Percentiles rank a stretch among this genome's conserved stretches.
Evolutionary conservation across 805 yeast genomes (phyloP).

Genomic region (Wickerhamomyces hampshirensis): DNA sequence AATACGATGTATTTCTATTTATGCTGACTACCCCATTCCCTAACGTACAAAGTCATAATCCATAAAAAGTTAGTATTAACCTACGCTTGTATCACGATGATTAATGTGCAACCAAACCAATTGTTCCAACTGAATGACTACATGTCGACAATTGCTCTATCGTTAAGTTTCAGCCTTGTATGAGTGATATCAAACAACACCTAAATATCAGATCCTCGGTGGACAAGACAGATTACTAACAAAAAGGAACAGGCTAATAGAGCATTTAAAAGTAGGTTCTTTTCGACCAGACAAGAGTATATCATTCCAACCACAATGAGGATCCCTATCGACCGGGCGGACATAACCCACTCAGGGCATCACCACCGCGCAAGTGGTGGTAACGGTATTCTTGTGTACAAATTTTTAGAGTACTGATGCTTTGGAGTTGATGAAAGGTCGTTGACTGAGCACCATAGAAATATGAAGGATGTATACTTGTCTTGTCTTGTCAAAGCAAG

Average conservation of each 20-base stretch:
- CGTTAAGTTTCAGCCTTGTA: constrained; percentile 65
- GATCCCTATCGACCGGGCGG: constrained; percentile 41
- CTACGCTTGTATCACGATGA: no score
- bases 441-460: constrained; percentile 7
- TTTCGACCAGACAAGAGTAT: no score
- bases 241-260: no score
- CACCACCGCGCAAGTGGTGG: constrained; percentile 28
- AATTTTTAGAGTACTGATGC: constrained; percentile 34
- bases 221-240: no score
- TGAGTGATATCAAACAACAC: constrained; percentile 28
- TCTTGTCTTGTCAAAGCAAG: neutral
- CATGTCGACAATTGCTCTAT: constrained; percentile 47
- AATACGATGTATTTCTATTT: no score
- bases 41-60: no score
- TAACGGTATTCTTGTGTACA: constrained; percentile 47
- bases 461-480: neutral
- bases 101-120: constrained; percentile 32
- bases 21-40: no score
- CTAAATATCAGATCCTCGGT: no score
- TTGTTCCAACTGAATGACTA: constrained; percentile 55
- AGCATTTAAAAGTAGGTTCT: no score
- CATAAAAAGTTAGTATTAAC: no score
- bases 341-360: constrained; percentile 29
- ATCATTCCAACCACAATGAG: constrained; percentile 10
- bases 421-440: constrained; percentile 44